phyloP scores from a whole-genome alignment of 495 filamentous ascomycete species.

The Peziza echinospora region DNA sequence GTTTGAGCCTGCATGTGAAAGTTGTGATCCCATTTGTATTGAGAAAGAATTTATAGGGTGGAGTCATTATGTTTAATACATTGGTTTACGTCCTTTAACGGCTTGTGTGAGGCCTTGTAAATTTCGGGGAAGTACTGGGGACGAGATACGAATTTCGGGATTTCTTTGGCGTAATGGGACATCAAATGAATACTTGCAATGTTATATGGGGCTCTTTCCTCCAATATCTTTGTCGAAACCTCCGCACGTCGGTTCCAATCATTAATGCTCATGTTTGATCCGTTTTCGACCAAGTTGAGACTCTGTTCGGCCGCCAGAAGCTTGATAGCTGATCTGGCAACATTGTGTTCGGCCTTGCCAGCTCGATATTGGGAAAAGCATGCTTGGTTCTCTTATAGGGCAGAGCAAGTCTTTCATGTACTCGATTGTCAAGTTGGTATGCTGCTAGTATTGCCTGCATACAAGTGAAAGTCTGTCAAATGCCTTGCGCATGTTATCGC shows the following conservation, averaged over 20 bases:
- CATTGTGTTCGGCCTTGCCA: too few relatives aligned
- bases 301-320: too few relatives aligned
- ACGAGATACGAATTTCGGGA: not conserved
- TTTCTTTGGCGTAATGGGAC: not conserved
- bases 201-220: not conserved
- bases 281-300: too few relatives aligned
- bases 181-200: not conserved
- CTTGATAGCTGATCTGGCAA: too few relatives aligned
- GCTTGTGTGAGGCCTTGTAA: not conserved
- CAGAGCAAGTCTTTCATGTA: constrained; percentile 2
- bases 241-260: too few relatives aligned
- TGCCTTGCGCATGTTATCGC: not conserved
- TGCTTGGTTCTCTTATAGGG: constrained; percentile 2
- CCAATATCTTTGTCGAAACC: too few relatives aligned
- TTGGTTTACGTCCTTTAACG: not conserved
- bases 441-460: constrained; percentile 1
- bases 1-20: not conserved
- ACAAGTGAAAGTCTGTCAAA: constrained; percentile 1
- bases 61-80: not conserved
- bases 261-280: too few relatives aligned
- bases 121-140: not conserved
- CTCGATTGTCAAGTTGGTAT: not conserved
- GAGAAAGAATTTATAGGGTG: not conserved
- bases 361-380: constrained; percentile 1
- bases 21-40: not conserved